Evolutionary conservation across 495 filamentous ascomycete species (phyloP), one percentile per base, ranked within the genome.

Genomic region (Entonaema liquescens): DNA sequence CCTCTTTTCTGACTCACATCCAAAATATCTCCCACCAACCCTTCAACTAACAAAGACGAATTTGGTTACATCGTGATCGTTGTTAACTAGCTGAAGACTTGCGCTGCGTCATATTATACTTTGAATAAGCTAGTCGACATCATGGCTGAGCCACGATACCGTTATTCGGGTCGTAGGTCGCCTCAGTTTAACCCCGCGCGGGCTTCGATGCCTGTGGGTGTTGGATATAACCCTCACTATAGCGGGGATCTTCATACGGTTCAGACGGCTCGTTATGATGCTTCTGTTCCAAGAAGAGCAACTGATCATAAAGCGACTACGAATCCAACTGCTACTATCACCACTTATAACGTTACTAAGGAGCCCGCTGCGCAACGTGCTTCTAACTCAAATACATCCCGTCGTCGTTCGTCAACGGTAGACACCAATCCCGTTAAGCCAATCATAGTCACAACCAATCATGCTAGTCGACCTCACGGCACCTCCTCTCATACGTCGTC

Each of bases 311-410:
- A 78, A 59, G 26, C 64, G 65, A 60, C 62, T 38, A 57, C 70
- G 23, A 75, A 55, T 56, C 72, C 74, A 66, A 76, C 73, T 72
- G 80, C 75, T 65, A 78, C 78, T 38, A 68, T 80, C 26, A 84
- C 80, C 23, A 83, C 83, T 15, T 86, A 86, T 70, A 82, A 82
- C 38, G 80, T 85, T 55, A 81, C 78, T 26, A 79, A 81, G 38
- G 84, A 86, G 8, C 78, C 83, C 15, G 28, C 29, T 5, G n/a
- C 80, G 13, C 60, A 72, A n/a, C 75, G 79, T 47, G 77, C 74
- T 36, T 82, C 80, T 59, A 82, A 80, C 72, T 82, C 80, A 55
- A 82, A 80, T 70, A 70, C 75, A 9, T 80, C 79, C 52, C 68
- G 67, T 28, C 78, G 80, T 64, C 82, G 82, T 8, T 78, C 78